Conservation (phyloP, 371 early-diverging fungal genomes). For the Apophysomyces trapeziformis region DNA sequence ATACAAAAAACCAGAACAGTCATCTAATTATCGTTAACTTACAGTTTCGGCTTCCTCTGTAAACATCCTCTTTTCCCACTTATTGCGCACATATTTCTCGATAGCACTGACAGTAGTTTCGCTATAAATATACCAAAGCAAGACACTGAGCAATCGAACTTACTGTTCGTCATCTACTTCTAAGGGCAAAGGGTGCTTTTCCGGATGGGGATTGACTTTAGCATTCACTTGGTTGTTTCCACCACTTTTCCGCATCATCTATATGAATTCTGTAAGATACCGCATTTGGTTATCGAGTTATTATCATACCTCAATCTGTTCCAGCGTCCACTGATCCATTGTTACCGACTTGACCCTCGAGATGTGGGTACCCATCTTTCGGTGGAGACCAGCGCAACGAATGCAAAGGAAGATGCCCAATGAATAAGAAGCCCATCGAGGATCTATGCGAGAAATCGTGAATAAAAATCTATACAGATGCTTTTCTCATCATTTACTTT, state of each 20-base stretch:
- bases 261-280: not conserved
- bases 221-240: conserved; percentile 89
- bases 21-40: not conserved
- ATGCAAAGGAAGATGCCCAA: conserved; percentile 94
- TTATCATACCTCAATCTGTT: conserved; percentile 81
- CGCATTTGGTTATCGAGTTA: not conserved
- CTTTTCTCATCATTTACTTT: conserved; percentile 51
- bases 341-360: conserved; percentile 91
- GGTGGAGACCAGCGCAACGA: conserved; percentile 90
- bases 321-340: conserved; percentile 93
- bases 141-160: conserved; percentile 2
- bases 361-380: conserved; percentile 93
- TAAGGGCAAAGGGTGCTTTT: conserved; percentile 67
- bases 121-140: not conserved
- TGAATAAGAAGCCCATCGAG: conserved; percentile 96
- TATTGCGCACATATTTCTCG: conserved; percentile 90
- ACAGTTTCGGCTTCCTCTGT: conserved; percentile 40
- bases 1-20: not conserved
- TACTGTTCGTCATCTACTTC: conserved; percentile 70
- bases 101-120: conserved; percentile 60
- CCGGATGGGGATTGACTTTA: conserved; percentile 70
- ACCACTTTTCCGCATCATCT: conserved; percentile 65
- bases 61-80: conserved; percentile 89
- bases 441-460: conserved; percentile 60
- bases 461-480: conserved; percentile 3